A percentile compares a stretch with the other conserved stretches of the same genome.
phyloP scores from a whole-genome alignment of 345 rosid genomes.

The Nephelium lappaceum region DNA sequence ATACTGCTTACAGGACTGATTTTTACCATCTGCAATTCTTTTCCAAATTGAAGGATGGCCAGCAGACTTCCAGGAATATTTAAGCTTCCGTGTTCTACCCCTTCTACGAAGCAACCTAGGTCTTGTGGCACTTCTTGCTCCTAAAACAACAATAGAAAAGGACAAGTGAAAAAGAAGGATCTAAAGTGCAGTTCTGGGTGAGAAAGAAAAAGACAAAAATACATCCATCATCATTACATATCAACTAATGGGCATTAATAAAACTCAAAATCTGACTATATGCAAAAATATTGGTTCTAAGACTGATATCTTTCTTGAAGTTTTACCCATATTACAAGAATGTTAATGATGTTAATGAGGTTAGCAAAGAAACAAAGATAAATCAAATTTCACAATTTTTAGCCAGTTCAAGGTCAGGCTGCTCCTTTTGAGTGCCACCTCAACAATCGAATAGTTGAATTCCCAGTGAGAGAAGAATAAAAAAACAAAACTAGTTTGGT shows the following conservation, averaged over 20 bases:
- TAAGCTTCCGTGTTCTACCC: constrained; percentile 81
- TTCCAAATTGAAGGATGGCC: constrained; percentile 80
- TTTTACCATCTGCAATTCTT: constrained; percentile 63
- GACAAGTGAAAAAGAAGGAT: constrained; percentile 12
- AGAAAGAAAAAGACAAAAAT: not conserved
- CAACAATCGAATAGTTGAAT: not conserved
- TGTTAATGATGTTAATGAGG: not conserved
- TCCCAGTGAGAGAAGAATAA: not conserved
- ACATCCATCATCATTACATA: not conserved
- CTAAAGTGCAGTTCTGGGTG: constrained; percentile 12
- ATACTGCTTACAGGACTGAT: constrained; percentile 66
- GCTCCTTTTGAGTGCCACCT: constrained; percentile 8
- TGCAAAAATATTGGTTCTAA: constrained; percentile 7
- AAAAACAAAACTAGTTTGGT: not conserved
- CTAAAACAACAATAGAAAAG: constrained; percentile 37
- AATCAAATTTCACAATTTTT: not conserved
- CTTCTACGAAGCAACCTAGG: constrained; percentile 56
- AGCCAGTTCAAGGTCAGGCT: not conserved
- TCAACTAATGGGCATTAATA: not conserved
- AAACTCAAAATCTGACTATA: not conserved
- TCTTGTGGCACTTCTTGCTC: constrained; percentile 73
- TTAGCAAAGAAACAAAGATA: not conserved
- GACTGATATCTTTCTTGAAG: not conserved
- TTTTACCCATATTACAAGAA: not conserved
- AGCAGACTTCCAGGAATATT: constrained; percentile 86